A percentile compares a stretch with the other conserved stretches of the same genome.
phyloP scores from a whole-genome alignment of 345 rosid species.

The Arabidopsis suecica region DNA sequence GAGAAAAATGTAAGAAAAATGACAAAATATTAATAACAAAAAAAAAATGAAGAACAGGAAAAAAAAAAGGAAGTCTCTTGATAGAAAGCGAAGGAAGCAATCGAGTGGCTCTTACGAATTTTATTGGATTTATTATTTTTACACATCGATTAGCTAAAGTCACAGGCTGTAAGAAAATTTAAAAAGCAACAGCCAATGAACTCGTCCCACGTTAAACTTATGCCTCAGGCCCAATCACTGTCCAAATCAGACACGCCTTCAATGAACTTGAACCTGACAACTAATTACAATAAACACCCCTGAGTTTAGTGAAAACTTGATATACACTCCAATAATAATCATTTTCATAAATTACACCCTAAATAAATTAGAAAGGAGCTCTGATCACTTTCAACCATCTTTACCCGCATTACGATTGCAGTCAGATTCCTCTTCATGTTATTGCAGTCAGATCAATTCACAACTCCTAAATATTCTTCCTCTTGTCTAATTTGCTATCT shows the following conservation, averaged over 20 bases:
- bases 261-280: conserved; percentile 8
- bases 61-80: conserved; percentile 30
- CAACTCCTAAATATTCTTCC: not conserved
- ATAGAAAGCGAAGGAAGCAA: conserved; percentile 45
- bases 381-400: not conserved
- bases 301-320: not conserved
- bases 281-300: conserved; percentile 17
- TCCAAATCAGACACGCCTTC: conserved; percentile 38
- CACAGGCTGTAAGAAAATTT: conserved; percentile 21
- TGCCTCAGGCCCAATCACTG: conserved; percentile 30
- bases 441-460: not conserved
- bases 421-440: not conserved
- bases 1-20: not conserved
- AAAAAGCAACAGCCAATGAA: conserved; percentile 24
- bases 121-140: conserved; percentile 9
- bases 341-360: not conserved
- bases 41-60: conserved; percentile 10
- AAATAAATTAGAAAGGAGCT: not conserved
- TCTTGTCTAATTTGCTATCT: not conserved
- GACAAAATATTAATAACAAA: not conserved
- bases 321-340: not conserved
- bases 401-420: not conserved
- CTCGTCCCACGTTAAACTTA: conserved; percentile 13
- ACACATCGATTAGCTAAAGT: conserved; percentile 24
- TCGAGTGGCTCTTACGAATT: conserved; percentile 47